phyloP scores from a whole-genome alignment of 148 eudicot species.

The Persicaria tinctoria region DNA sequence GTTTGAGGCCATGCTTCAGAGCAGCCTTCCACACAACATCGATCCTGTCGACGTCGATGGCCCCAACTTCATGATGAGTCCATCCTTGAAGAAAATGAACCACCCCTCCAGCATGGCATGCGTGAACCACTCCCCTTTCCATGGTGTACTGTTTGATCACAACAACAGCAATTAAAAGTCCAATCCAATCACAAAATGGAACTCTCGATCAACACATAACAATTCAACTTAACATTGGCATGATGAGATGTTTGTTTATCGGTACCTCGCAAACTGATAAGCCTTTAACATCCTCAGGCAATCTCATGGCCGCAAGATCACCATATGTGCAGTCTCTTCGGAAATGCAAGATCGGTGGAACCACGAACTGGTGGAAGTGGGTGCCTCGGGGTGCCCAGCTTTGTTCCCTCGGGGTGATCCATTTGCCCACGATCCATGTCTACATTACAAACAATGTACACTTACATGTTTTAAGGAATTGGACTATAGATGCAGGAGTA shows the following conservation, averaged over 20 bases:
- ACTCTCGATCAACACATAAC: not conserved
- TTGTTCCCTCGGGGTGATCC: conserved; percentile 75
- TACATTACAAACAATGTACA: not conserved
- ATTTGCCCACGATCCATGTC: conserved; percentile 81
- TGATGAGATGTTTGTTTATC: not conserved
- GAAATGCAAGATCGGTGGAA: conserved; percentile 55
- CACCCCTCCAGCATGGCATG: conserved; percentile 84
- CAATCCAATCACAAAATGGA: not conserved
- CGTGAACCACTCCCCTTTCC: conserved; percentile 77
- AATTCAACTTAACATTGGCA: not conserved
- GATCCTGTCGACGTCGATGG: conserved; percentile 60
- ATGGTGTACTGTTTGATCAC: conserved; percentile 49
- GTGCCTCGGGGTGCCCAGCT: conserved; percentile 64
- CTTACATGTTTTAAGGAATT: no score
- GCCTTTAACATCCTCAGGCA: conserved; percentile 61
- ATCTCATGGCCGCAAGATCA: conserved; percentile 70
- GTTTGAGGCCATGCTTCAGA: conserved; percentile 53
- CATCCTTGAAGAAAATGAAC: conserved; percentile 66
- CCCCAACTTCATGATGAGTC: conserved; percentile 82
- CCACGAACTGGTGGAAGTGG: conserved; percentile 81
- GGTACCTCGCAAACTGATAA: conserved; percentile 58
- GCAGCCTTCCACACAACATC: conserved; percentile 84
- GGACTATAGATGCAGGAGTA: no score
- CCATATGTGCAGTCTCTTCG: conserved; percentile 71
- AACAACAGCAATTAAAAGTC: not conserved